Evolutionary conservation across 2,329 filamentous ascomycete genomes (phyloP), one percentile per base, ranked within the genome.

Genomic region (Helotiales sp.): DNA sequence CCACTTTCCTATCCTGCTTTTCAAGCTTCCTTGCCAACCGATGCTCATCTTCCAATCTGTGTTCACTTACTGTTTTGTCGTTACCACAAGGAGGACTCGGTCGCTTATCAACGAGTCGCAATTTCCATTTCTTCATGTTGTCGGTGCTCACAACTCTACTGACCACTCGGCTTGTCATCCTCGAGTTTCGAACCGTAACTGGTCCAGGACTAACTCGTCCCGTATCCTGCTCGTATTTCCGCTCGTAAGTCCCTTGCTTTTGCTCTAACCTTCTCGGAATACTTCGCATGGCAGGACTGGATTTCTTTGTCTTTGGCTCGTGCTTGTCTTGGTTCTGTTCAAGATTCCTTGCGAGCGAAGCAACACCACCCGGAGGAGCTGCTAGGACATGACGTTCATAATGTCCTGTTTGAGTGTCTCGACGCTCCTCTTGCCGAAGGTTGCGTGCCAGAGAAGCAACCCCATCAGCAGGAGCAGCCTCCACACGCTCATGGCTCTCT

Each of bases 71-170:
- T 5, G 33, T 29, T 10, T 46, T 38, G 19, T 50, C 34, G 33
- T 54, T 57, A 13, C 12, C 10, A 55, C 54, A 55, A 9, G 25
- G 17, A 2, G 50, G 36, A 42, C 46, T 60, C 10, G 31, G 31
- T 12, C 38, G 49, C 42, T 55, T 53, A 38, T 62, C 62, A 4
- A 60, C 42, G 10, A 59, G 34, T 36, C 31, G 54, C 27, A 60
- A 29, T 33, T 29, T 59, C 60, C 49, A 54, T n/a, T 52, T 48
- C 38, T 52, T 55, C 48, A 24, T 44, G 22, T 12, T 44, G 6
- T 44, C 40, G 8, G 40, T 44, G 22, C 40, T 44, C 27, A 7
- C 34, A n/a, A 10, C 47, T 56, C 12, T 50, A 7, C 33, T 44
- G 15, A 3, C 3, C 12, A n/a, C 24, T 51, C 31, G 12, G 38